These are phyloP conservation scores for Rhizoclosmatium globosum DNA, from an alignment of 192 early-diverging fungal genomes.

Conservation along the genomic window DNA sequence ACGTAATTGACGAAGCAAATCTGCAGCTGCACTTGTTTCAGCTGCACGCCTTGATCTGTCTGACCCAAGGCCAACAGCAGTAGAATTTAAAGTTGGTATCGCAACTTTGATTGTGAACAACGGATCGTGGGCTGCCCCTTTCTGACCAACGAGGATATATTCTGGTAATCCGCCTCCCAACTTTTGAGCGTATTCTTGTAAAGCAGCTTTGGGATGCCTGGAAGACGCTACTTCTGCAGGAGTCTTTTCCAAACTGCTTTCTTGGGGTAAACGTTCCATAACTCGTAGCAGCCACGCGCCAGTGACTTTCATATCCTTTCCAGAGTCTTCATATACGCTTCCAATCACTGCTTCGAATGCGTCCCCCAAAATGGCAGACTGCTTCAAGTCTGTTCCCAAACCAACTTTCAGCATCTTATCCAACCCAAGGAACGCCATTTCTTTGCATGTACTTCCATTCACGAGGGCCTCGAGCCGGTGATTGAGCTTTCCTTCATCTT, in stretches of 20 bases:
- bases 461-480: neutral
- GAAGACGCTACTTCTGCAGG: too few relatives aligned
- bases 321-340: constrained; percentile 1
- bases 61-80: neutral
- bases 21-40: neutral
- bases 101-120: neutral
- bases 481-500: constrained; percentile 5
- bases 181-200: neutral
- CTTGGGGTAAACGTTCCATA: too few relatives aligned
- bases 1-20: neutral
- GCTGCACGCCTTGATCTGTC: neutral
- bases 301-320: constrained; percentile 1
- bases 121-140: neutral
- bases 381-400: neutral
- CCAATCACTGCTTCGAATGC: constrained; percentile 28
- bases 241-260: too few relatives aligned
- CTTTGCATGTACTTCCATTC: neutral
- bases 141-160: neutral
- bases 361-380: constrained; percentile 4
- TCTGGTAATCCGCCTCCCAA: neutral
- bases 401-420: neutral
- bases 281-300: neutral
- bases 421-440: neutral
- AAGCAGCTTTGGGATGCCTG: too few relatives aligned
- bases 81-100: neutral